A percentile compares a stretch with the other conserved stretches of the same genome.
These are phyloP conservation scores for Daldinia sp. DNA, from an alignment of 2,329 filamentous ascomycete genomes.

Conservation along the genomic window DNA sequence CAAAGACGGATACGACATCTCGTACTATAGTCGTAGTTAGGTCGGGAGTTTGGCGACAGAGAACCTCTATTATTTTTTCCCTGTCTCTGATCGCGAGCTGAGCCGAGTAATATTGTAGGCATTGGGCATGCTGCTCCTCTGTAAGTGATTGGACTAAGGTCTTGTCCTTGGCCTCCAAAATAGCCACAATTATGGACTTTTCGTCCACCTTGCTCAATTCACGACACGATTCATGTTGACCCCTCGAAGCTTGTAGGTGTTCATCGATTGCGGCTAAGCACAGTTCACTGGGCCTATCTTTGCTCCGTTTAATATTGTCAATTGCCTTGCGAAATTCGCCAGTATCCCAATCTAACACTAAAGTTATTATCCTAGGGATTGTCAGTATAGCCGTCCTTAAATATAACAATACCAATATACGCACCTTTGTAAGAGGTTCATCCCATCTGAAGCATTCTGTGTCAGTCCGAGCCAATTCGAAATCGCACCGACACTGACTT, in stretches of 20 bases:
- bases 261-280: constrained; percentile 71
- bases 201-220: constrained; percentile 62
- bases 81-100: constrained; percentile 79
- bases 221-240: constrained; percentile 70
- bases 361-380: constrained; percentile 73
- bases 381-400: constrained; percentile 23
- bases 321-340: constrained; percentile 75
- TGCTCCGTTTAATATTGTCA: constrained; percentile 73
- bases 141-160: constrained; percentile 61
- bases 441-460: constrained; percentile 77
- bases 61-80: constrained; percentile 73
- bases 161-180: constrained; percentile 68
- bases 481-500: constrained; percentile 77
- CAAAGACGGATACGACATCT: constrained; percentile 75
- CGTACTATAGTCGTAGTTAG: constrained; percentile 76
- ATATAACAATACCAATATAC: not conserved
- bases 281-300: constrained; percentile 68
- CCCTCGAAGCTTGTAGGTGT: constrained; percentile 65
- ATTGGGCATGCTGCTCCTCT: constrained; percentile 71
- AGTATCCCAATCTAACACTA: constrained; percentile 79
- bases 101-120: constrained; percentile 77
- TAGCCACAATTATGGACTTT: constrained; percentile 74
- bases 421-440: constrained; percentile 79
- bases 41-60: constrained; percentile 78
- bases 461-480: constrained; percentile 85